Base-by-base conservation (phyloP, 179 eudicot species). In the Sideroxylon spinosum region DNA sequence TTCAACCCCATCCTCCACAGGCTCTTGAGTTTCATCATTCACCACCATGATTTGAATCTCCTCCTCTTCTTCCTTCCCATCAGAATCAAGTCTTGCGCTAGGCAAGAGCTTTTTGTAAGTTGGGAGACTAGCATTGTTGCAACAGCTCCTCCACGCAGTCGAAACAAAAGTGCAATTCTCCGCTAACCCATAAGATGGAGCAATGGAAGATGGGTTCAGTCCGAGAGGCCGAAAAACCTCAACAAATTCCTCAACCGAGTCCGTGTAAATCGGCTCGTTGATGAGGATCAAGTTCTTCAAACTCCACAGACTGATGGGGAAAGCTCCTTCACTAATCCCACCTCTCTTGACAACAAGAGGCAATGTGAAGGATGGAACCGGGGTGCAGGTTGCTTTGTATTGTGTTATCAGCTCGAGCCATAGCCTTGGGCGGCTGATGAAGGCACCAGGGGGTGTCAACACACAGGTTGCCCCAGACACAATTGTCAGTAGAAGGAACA, bases 121-220 rank as follows among this genome's bases (percentile, higher is more conserved):
- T 19, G 90, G 88, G 48, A 86, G 50, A 49, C 70, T 32, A 10
- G 17, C 67, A 57, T 50, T 76, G 4, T 26, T 11, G 8, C 19
- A 56, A 23, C 26, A 48, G 25, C 76, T 74, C 52, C 80, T 88
- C 90, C 88, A 88, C 9, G 88, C 55, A 6, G 90, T 88, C 1
- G 90, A 88, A 50, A 88, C 90, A 66, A 84, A 88, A 0, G 90
- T 86, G 77, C 87, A 86, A 50, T 84, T 88, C 80, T 88, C 90
- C 0, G 88, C 90, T 59, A 88, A 62, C 73, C 88, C 88, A 28
- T 86, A 88, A 48, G 90, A 86, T 20, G 90, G 90, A 52, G 86
- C 68, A 17, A 88, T 84, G 11, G 87, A 44, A 20, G 52, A 32
- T 1, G 84, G 87, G 63, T 86, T 76, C 19, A 88, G 75, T 70